A percentile compares a stretch with the other conserved stretches of the same genome.
These are phyloP conservation scores for Elongisporangium senticosum DNA, from an alignment of 352 stramenopile species.

Conservation along the genomic window DNA sequence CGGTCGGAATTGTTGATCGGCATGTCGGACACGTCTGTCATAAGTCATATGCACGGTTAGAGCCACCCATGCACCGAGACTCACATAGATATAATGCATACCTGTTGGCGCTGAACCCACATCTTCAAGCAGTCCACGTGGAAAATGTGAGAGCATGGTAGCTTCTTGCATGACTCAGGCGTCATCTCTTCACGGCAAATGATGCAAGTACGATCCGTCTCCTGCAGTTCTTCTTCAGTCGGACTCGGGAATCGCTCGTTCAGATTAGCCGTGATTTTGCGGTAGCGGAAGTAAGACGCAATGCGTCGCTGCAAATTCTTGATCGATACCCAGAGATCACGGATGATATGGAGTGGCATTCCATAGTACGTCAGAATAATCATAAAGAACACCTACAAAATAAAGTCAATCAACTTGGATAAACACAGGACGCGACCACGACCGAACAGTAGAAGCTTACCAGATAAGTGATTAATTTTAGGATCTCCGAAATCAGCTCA, in stretches of 20 bases:
- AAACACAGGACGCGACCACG: not conserved
- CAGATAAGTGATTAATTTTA: conserved; percentile 96
- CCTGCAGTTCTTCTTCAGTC: conserved; percentile 93
- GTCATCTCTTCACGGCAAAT: conserved; percentile 96
- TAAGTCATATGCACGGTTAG: not conserved
- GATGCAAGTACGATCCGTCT: conserved; percentile 92
- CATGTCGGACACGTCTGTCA: conserved; percentile 93
- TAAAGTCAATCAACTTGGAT: not conserved
- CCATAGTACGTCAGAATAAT: conserved; percentile 98
- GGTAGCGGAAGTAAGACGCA: conserved; percentile 88
- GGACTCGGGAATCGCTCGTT: conserved; percentile 94
- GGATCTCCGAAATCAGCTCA: conserved; percentile 93
- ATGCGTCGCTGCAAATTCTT: conserved; percentile 83
- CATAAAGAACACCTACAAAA: conserved; percentile 91
- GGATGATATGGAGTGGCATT: conserved; percentile 96
- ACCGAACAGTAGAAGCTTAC: conserved; percentile 23
- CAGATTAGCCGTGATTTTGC: conserved; percentile 93
- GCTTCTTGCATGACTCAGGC: conserved; percentile 88
- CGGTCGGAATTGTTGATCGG: conserved; percentile 90
- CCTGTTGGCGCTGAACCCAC: conserved; percentile 98
- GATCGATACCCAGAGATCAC: conserved; percentile 94
- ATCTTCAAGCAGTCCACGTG: conserved; percentile 97
- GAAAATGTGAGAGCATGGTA: conserved; percentile 97
- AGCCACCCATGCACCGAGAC: not conserved
- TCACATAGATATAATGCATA: conserved; percentile 6